These are phyloP conservation scores for Ammopiptanthus mongolicus DNA, from an alignment of 306 rosid genomes.

Conservation along the genomic window DNA sequence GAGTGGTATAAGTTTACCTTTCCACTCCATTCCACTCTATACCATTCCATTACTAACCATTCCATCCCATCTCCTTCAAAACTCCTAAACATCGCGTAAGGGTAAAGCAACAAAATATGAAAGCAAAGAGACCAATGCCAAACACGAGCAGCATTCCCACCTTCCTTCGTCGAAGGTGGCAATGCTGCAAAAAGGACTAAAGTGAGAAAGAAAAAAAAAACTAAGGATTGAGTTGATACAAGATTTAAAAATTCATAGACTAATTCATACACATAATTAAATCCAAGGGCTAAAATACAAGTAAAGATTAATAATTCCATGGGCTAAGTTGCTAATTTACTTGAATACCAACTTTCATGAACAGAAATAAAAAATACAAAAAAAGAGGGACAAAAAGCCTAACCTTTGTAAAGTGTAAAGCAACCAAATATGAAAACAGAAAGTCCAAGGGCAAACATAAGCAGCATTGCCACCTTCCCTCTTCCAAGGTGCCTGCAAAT, in stretches of 20 bases:
- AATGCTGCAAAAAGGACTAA: not conserved
- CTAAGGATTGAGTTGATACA: no score
- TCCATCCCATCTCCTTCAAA: no score
- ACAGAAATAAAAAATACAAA: not conserved
- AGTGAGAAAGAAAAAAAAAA: no score
- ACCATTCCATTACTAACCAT: no score
- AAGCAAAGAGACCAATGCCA: no score
- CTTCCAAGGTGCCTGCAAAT: slow-evolving; percentile 63
- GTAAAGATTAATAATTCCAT: not conserved
- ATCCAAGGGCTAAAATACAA: not conserved
- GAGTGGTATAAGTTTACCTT: no score
- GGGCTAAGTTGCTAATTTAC: not conserved
- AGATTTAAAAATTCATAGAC: no score
- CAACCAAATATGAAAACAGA: slow-evolving; percentile 64
- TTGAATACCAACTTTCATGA: not conserved
- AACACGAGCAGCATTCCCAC: not conserved
- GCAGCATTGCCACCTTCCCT: slow-evolving; percentile 76
- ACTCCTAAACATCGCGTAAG: no score
- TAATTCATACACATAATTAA: no score
- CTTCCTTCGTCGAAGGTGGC: not conserved
- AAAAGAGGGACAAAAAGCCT: slow-evolving; percentile 8
- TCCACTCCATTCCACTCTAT: no score
- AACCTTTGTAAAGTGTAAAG: slow-evolving; percentile 64
- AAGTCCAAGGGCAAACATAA: slow-evolving; percentile 63
- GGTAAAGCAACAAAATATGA: not conserved